Percentiles rank a stretch among this genome's conserved stretches.
Conservation (phyloP, 768 basidiomycete species). For the Podaxis mareebaensis region DNA sequence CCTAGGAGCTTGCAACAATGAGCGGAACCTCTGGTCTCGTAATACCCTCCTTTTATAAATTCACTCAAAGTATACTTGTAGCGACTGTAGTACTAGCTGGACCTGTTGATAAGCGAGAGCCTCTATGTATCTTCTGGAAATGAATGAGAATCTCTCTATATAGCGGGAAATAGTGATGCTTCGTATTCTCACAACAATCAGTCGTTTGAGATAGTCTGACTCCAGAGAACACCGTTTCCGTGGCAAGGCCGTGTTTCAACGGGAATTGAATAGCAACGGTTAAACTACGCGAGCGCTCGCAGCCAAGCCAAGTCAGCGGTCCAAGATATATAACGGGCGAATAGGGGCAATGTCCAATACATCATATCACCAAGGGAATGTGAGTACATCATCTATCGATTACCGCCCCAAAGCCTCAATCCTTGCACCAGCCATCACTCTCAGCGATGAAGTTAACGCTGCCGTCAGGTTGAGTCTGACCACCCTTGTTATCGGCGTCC, state of each 20-base stretch:
- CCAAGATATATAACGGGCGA: neutral
- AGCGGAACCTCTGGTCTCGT: too few relatives aligned
- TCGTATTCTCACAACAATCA: too few relatives aligned
- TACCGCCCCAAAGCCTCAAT: conserved; percentile 1
- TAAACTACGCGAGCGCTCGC: neutral
- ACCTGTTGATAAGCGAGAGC: too few relatives aligned
- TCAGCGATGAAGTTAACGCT: conserved; percentile 31
- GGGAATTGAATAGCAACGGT: neutral
- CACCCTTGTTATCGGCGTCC: conserved; percentile 32
- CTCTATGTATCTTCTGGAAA: too few relatives aligned
- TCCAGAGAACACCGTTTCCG: too few relatives aligned
- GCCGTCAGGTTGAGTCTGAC: conserved; percentile 35
- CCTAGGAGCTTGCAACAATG: too few relatives aligned
- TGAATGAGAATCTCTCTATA: too few relatives aligned
- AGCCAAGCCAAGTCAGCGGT: neutral
- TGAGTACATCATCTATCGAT: neutral
- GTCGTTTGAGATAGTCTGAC: too few relatives aligned
- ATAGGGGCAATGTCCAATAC: neutral
- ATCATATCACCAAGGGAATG: neutral
- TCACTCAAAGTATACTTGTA: too few relatives aligned
- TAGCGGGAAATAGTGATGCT: too few relatives aligned
- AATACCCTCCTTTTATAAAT: too few relatives aligned
- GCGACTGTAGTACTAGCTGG: too few relatives aligned
- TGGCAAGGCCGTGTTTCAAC: neutral
- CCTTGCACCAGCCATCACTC: conserved; percentile 34